phyloP scores from a whole-genome alignment of 2,329 filamentous ascomycete species.

The Cladophialophora psammophila region DNA sequence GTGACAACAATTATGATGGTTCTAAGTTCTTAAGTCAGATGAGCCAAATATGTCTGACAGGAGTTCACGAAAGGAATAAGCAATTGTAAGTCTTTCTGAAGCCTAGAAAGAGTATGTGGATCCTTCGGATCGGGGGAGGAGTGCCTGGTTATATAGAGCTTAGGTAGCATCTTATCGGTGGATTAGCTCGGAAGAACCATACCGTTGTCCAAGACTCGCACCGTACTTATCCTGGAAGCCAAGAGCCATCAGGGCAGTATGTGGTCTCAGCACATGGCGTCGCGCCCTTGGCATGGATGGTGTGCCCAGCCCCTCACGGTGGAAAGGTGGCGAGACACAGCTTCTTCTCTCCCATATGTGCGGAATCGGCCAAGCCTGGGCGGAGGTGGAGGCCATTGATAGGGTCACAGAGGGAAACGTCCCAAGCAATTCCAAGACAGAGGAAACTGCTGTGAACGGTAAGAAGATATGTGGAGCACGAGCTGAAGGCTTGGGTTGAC shows the following conservation, averaged over 20 bases:
- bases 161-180: constrained; percentile 4
- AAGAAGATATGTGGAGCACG: not conserved
- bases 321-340: constrained; percentile 22
- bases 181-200: not conserved
- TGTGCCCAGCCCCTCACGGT: constrained; percentile 3
- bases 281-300: not conserved
- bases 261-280: constrained; percentile 3
- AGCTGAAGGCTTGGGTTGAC: not conserved
- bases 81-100: not conserved
- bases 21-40: not conserved
- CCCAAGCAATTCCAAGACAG: constrained; percentile 13
- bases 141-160: constrained; percentile 14
- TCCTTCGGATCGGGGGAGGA: not conserved
- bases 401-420: constrained; percentile 1
- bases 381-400: constrained; percentile 17
- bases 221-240: constrained; percentile 15
- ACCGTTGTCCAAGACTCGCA: constrained; percentile 13
- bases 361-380: constrained; percentile 23
- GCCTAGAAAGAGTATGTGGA: constrained; percentile 1
- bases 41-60: not conserved
- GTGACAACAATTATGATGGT: not conserved
- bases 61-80: not conserved
- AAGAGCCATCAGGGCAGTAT: constrained; percentile 3
- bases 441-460: not conserved
- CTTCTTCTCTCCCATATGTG: constrained; percentile 13